A percentile compares a stretch with the other conserved stretches of the same genome.
Conservation (phyloP, 768 basidiomycete genomes). For the Amanita phalloides region DNA sequence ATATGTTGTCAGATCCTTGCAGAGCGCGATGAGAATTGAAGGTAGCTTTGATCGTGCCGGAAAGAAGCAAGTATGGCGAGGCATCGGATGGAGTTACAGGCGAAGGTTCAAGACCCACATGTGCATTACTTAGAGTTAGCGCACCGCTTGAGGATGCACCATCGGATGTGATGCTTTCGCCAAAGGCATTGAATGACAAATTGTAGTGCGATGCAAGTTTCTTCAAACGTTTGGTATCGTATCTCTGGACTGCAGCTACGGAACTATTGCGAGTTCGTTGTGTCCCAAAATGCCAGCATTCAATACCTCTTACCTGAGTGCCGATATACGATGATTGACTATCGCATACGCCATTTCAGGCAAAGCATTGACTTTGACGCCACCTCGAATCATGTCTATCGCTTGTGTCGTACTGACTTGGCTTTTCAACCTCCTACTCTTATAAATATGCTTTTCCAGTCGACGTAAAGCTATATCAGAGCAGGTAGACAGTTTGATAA, state of each 20-base stretch:
- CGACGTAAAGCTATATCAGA: conserved; percentile 40
- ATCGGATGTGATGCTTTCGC: conserved; percentile 22
- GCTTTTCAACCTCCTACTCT: conserved; percentile 29
- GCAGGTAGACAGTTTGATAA: conserved; percentile 33
- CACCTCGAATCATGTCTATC: conserved; percentile 57
- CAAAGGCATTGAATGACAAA: conserved; percentile 51
- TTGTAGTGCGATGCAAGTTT: conserved; percentile 42
- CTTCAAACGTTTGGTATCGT: conserved; percentile 33
- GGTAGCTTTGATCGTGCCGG: conserved; percentile 55
- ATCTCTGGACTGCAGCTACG: conserved; percentile 32
- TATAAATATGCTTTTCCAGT: conserved; percentile 37
- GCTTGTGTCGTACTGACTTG: conserved; percentile 68
- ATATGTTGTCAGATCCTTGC: conserved; percentile 22
- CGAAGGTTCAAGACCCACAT: conserved; percentile 47
- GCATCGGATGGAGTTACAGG: conserved; percentile 46
- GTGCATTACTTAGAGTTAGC: conserved; percentile 38
- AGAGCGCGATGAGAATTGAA: conserved; percentile 38
- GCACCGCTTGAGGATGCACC: conserved; percentile 29
- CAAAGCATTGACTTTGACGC: conserved; percentile 69
- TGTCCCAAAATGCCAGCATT: neutral
- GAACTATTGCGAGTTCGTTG: conserved; percentile 16
- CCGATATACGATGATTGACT: conserved; percentile 64
- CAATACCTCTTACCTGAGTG: conserved; percentile 34
- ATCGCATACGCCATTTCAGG: conserved; percentile 55
- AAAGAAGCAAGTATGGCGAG: conserved; percentile 38